These are phyloP conservation scores for Hordeum vulgare DNA, from an alignment of 176 grass and related monocot genomes.

Conservation along the genomic window MorexV3_pseudomolecules_assembly NC_058519.1:558588209-558588708, in stretches of 20 bases:
- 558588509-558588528: slow-evolving; percentile 18
- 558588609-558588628: neutral
- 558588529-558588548: slow-evolving; percentile 13
- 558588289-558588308: too few species aligned
- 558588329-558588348: too few species aligned
- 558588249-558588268: too few species aligned
- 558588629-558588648: slow-evolving; percentile 15
- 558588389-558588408: too few species aligned
- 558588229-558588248: too few species aligned
- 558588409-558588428: neutral
- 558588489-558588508: slow-evolving; percentile 21
- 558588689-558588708: neutral
- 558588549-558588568: slow-evolving; percentile 30
- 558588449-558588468: neutral
- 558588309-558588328: too few species aligned
- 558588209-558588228: too few species aligned
- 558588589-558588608: neutral
- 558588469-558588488: neutral
- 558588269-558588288: too few species aligned
- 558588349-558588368: too few species aligned
- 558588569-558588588: slow-evolving; percentile 18
- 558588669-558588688: neutral
- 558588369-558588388: too few species aligned
- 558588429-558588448: neutral
- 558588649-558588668: slow-evolving; percentile 6